These are phyloP conservation scores for Vitis labrusca DNA, from an alignment of 164 flowering plant genomes.

Conservation along the genomic window DNA sequence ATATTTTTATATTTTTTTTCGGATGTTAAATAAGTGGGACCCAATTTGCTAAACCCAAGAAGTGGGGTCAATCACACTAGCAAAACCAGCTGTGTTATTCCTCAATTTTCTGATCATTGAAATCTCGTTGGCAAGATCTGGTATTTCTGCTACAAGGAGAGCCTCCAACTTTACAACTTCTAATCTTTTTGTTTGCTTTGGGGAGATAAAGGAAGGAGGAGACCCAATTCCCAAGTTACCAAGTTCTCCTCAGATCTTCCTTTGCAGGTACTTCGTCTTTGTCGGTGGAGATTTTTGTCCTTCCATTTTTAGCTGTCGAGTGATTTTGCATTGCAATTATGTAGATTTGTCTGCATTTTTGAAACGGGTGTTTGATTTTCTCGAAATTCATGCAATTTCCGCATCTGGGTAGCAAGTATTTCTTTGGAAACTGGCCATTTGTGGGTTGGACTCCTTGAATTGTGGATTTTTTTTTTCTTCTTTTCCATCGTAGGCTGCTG, in stretches of 20 bases:
- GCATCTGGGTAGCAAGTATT: background rate
- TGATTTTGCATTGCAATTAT: background rate
- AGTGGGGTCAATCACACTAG: slow-evolving; percentile 7
- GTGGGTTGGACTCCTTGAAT: background rate
- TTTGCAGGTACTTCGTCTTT: background rate
- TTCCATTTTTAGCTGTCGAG: background rate
- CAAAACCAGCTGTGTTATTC: slow-evolving; percentile 8
- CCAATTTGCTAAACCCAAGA: background rate
- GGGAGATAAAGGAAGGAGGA: too few species aligned
- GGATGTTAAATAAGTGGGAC: background rate
- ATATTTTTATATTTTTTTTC: too few species aligned
- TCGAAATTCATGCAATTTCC: background rate
- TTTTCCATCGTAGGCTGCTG: background rate
- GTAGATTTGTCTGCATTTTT: background rate
- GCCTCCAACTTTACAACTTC: background rate
- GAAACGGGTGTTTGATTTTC: background rate
- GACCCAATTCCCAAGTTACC: too few species aligned
- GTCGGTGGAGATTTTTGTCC: background rate
- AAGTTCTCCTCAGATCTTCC: too few species aligned
- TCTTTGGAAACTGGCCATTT: background rate
- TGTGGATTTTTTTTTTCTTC: background rate
- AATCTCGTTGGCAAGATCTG: slow-evolving; percentile 12
- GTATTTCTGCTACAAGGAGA: background rate
- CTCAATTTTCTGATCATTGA: background rate
- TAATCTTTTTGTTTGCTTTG: background rate